Evolutionary conservation across 2,329 filamentous ascomycete species (phyloP).

Genomic region (Hortaea werneckii): DNA sequence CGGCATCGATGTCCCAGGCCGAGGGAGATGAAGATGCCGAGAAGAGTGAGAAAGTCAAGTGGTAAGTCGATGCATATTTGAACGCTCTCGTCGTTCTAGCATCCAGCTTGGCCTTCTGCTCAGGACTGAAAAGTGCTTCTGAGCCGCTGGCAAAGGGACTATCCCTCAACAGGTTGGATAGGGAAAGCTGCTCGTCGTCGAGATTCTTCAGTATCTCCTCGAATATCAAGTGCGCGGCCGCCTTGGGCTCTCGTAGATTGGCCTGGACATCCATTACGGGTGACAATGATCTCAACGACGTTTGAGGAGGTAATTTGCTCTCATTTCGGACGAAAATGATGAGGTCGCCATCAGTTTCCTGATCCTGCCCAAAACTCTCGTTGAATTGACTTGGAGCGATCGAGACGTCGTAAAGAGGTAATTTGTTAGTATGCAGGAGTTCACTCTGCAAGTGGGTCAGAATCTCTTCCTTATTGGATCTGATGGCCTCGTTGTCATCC

Average conservation of each 20-base stretch:
- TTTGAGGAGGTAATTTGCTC: constrained; percentile 22
- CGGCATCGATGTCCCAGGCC: constrained; percentile 81
- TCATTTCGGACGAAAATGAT: background rate
- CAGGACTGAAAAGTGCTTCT: constrained; percentile 23
- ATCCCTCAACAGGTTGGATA: constrained; percentile 33
- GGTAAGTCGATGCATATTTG: constrained; percentile 88
- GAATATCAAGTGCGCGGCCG: constrained; percentile 57
- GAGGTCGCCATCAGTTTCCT: background rate
- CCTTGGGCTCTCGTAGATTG: constrained; percentile 40
- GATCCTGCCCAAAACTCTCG: background rate
- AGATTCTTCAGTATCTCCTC: constrained; percentile 69
- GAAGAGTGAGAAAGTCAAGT: constrained; percentile 91
- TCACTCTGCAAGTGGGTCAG: background rate
- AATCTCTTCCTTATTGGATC: constrained; percentile 29
- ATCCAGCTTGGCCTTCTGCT: constrained; percentile 38
- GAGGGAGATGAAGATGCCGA: constrained; percentile 68
- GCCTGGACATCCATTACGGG: constrained; percentile 61
- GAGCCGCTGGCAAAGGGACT: constrained; percentile 16
- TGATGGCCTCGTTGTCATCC: background rate
- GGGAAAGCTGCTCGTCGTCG: constrained; percentile 76
- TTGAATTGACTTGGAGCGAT: constrained; percentile 28
- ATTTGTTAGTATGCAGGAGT: constrained; percentile 51
- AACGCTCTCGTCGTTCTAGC: constrained; percentile 71
- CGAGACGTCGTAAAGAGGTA: constrained; percentile 72
- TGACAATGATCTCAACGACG: constrained; percentile 57